A percentile compares a stretch with the other conserved stretches of the same genome.
Evolutionary conservation across 2,329 filamentous ascomycete genomes (phyloP).

Genomic region (Capronia coronata): DNA sequence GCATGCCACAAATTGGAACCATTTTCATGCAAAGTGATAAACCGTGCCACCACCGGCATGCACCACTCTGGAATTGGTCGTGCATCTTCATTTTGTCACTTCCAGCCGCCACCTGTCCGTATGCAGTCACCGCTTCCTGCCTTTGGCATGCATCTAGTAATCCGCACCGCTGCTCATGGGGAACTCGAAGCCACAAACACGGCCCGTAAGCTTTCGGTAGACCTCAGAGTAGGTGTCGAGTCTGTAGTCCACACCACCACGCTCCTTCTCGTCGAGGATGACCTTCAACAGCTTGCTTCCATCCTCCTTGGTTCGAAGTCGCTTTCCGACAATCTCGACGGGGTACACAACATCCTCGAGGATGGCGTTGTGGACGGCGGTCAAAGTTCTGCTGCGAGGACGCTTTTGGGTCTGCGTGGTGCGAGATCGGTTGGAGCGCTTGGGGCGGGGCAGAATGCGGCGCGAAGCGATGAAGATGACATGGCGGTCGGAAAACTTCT

Average conservation of each 20-base stretch:
- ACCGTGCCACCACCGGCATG: background rate
- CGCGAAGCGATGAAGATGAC: slow-evolving; percentile 98
- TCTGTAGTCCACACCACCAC: slow-evolving; percentile 97
- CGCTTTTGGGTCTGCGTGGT: slow-evolving; percentile 98
- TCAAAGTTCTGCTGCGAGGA: slow-evolving; percentile 93
- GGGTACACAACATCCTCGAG: slow-evolving; percentile 97
- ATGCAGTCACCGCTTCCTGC: background rate
- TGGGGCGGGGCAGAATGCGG: slow-evolving; percentile 96
- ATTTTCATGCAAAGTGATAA: slow-evolving; percentile 7
- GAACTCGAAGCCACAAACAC: slow-evolving; percentile 97
- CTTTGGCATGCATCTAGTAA: slow-evolving; percentile 56
- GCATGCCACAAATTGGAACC: slow-evolving; percentile 3
- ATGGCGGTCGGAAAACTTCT: slow-evolving; percentile 99
- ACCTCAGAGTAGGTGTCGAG: slow-evolving; percentile 99
- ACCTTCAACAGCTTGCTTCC: slow-evolving; percentile 98
- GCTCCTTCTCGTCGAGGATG: slow-evolving; percentile 99
- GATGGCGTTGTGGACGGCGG: slow-evolving; percentile 97
- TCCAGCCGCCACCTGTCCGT: background rate
- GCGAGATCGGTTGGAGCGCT: slow-evolving; percentile 94
- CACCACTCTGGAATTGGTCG: background rate
- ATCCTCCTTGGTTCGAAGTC: slow-evolving; percentile 97
- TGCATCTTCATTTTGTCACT: background rate
- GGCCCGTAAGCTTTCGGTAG: slow-evolving; percentile 95
- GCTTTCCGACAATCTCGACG: slow-evolving; percentile 99
- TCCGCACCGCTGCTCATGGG: slow-evolving; percentile 72